Conservation (phyloP, 495 filamentous ascomycete genomes). For the Peziza echinospora region DNA sequence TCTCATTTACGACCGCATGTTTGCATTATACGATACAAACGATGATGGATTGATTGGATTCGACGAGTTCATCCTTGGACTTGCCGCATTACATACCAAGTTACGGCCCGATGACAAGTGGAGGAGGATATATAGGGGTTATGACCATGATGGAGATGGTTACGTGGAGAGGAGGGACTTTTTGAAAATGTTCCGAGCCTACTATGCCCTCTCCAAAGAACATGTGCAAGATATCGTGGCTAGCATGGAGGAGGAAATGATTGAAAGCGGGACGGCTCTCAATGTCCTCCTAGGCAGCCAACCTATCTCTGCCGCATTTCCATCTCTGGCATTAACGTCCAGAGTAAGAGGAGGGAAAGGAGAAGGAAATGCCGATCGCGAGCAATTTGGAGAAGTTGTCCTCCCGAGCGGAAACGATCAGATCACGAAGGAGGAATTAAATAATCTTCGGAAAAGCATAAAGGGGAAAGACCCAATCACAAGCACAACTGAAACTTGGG, state of each 20-base stretch:
- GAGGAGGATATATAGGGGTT: conserved; percentile 60
- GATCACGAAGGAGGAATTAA: neutral
- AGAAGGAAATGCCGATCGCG: conserved; percentile 17
- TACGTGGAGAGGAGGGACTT: conserved; percentile 77
- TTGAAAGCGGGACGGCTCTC: conserved; percentile 46
- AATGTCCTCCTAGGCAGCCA: conserved; percentile 54
- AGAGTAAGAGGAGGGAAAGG: conserved; percentile 44
- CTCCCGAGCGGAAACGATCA: conserved; percentile 3
- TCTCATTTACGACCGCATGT: conserved; percentile 85
- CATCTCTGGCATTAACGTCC: conserved; percentile 38
- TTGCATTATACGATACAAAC: conserved; percentile 86
- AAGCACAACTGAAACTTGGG: conserved; percentile 3
- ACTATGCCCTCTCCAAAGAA: conserved; percentile 67
- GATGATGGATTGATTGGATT: conserved; percentile 80
- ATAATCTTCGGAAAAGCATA: neutral
- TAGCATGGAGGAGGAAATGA: conserved; percentile 55
- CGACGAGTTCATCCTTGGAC: conserved; percentile 65
- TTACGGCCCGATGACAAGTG: conserved; percentile 37
- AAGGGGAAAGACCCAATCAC: conserved; percentile 1
- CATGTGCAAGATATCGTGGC: conserved; percentile 67
- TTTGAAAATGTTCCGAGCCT: conserved; percentile 72
- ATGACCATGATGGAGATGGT: conserved; percentile 79
- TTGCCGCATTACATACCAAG: conserved; percentile 62
- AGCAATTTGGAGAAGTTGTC: neutral
- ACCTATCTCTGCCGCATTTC: conserved; percentile 54